phyloP scores from a whole-genome alignment of 116 monocot species.

The Cymodocea nodosa region DNA sequence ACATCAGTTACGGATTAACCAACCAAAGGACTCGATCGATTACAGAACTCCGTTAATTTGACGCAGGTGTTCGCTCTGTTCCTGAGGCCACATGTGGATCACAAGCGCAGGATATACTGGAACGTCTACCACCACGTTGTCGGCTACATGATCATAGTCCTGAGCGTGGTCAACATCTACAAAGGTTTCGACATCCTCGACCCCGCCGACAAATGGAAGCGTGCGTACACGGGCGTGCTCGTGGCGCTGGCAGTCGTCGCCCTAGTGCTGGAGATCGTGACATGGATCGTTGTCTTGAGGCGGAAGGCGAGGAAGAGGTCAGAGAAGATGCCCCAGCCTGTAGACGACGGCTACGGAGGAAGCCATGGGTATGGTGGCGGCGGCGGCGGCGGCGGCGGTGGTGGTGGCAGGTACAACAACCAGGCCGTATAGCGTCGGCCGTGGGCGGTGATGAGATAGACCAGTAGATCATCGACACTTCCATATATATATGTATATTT shows the following conservation, averaged over 20 bases:
- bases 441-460: too few species aligned
- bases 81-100: slow-evolving; percentile 39
- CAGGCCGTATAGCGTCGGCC: too few species aligned
- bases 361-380: too few species aligned
- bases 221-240: slow-evolving; percentile 42
- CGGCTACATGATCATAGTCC: slow-evolving; percentile 34
- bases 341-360: too few species aligned
- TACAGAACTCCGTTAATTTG: neutral
- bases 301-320: slow-evolving; percentile 10
- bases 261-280: slow-evolving; percentile 27
- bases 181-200: slow-evolving; percentile 39
- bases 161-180: slow-evolving; percentile 46
- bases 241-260: slow-evolving; percentile 27
- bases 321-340: too few species aligned
- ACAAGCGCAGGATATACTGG: slow-evolving; percentile 44
- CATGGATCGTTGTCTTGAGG: slow-evolving; percentile 42
- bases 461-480: too few species aligned
- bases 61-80: slow-evolving; percentile 45
- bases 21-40: neutral
- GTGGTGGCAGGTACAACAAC: too few species aligned
- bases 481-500: too few species aligned
- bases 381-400: too few species aligned
- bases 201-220: slow-evolving; percentile 38
- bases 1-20: neutral
- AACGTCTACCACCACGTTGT: slow-evolving; percentile 50